These are phyloP conservation scores for Diaporthe vaccinii DNA, from an alignment of 2,329 filamentous ascomycete species.

Conservation along the genomic window DNA sequence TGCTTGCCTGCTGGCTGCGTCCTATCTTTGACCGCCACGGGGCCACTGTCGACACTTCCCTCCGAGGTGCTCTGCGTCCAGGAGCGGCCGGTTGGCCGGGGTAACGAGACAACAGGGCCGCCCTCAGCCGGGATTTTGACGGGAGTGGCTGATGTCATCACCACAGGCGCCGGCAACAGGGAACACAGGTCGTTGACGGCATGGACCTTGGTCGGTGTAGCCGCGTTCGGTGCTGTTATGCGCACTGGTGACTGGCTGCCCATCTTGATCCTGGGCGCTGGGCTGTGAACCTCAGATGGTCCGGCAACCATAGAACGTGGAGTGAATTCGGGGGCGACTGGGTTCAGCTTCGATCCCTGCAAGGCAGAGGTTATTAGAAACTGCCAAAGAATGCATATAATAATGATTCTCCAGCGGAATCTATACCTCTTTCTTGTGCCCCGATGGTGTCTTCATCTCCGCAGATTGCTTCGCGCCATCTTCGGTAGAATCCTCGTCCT, in stretches of 20 bases:
- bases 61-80: conserved; percentile 7
- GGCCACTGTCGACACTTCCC: conserved; percentile 3
- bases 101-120: conserved; percentile 36
- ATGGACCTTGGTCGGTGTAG: conserved; percentile 6
- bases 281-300: conserved; percentile 41
- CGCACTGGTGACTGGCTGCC: conserved; percentile 37
- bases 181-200: not conserved
- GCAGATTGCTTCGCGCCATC: conserved; percentile 44
- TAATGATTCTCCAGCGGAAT: conserved; percentile 53
- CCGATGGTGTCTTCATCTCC: conserved; percentile 51
- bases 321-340: conserved; percentile 68
- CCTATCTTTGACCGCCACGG: conserved; percentile 6
- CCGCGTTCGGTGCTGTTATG: not conserved
- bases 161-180: not conserved
- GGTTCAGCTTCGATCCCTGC: conserved; percentile 68
- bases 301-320: conserved; percentile 54
- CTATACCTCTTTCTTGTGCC: conserved; percentile 65
- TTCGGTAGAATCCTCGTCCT: conserved; percentile 49
- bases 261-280: conserved; percentile 43
- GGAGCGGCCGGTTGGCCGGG: not conserved
- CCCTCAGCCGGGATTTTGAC: conserved; percentile 9
- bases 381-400: conserved; percentile 55
- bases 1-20: conserved; percentile 16
- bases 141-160: conserved; percentile 27
- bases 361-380: conserved; percentile 56